A percentile compares a stretch with the other conserved stretches of the same genome.
phyloP scores from a whole-genome alignment of 306 rosid genomes.

The Psophocarpus tetragonolobus region DNA sequence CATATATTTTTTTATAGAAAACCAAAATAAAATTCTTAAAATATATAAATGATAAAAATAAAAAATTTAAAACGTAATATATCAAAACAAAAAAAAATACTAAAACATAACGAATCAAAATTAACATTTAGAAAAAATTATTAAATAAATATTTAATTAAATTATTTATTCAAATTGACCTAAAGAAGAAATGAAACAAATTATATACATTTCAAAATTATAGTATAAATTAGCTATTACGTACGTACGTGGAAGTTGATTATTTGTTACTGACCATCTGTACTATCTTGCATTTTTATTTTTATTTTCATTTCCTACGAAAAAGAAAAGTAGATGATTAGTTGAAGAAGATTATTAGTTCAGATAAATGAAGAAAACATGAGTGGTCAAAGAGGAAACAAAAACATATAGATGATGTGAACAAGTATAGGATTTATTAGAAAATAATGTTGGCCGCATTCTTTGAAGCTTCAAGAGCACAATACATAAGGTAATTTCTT shows the following conservation, averaged over 20 bases:
- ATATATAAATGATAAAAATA: too few species aligned
- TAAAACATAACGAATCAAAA: too few species aligned
- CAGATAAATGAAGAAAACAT: not conserved
- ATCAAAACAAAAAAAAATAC: too few species aligned
- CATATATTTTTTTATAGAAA: too few species aligned
- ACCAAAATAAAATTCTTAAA: too few species aligned
- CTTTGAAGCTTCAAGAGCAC: conserved; percentile 5
- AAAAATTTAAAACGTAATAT: too few species aligned
- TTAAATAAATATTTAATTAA: too few species aligned
- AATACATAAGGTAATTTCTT: not conserved
- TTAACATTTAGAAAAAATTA: too few species aligned
- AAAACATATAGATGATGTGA: not conserved
- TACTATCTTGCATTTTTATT: not conserved
- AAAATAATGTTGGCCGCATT: conserved; percentile 4
- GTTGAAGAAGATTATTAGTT: not conserved
- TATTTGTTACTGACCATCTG: not conserved
- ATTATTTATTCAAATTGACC: not conserved
- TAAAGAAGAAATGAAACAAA: not conserved
- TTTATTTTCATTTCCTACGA: not conserved
- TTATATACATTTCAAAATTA: not conserved
- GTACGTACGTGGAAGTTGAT: not conserved
- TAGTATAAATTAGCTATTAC: not conserved
- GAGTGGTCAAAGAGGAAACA: not conserved
- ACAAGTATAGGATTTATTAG: not conserved
- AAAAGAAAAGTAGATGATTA: too few species aligned